Base-by-base conservation (phyloP, 306 rosid genomes). In the Heteromeles arbutifolia region DNA sequence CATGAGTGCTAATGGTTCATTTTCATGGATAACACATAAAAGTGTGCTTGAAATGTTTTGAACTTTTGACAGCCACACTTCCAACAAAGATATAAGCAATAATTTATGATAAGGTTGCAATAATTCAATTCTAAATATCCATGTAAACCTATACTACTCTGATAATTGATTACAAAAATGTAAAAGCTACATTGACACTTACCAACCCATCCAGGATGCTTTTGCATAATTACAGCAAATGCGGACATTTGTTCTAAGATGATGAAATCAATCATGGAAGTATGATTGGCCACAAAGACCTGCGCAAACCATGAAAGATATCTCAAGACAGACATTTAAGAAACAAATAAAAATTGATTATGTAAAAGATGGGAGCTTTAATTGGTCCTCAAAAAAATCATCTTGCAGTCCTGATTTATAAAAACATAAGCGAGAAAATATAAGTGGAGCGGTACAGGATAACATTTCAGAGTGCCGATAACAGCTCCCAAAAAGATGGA, bases 161-260 rank as follows among this genome's bases (percentile, higher is more conserved):
- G 6, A 32, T 54, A 21, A 28, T 48, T 4, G 15, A 32, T 53
- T 34, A 32, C 24, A 15, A n/a, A 56, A 74, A 41, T 57, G 67
- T 18, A 52, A 53, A 53, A 65, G 65, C 26, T 59, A 44, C 72
- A 41, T 26, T 58, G 29, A 70, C 74, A 77, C 98, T 86, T 85
- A 95, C 98, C 98, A 84, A 95, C 97, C 98, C 98, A 95, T 81
- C 98, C 98, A 78, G 91, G 93, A 86, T 95, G 98, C 77, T 92
- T 95, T 84, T 95, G 98, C 98, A 95, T 92, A 62, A 95, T 95
- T 62, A 92, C 98, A 81, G 98, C 96, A 85, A 95, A 95, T 59
- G 98, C 97, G 12, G 98, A 90, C 97, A 95, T 95, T 92, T 95
- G 98, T 77, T 92, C 96, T 85, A 95, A 84, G 86, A 95, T 73